Conservation (phyloP, 2,329 filamentous ascomycete species). For the Acephala macrosclerotiorum region DNA sequence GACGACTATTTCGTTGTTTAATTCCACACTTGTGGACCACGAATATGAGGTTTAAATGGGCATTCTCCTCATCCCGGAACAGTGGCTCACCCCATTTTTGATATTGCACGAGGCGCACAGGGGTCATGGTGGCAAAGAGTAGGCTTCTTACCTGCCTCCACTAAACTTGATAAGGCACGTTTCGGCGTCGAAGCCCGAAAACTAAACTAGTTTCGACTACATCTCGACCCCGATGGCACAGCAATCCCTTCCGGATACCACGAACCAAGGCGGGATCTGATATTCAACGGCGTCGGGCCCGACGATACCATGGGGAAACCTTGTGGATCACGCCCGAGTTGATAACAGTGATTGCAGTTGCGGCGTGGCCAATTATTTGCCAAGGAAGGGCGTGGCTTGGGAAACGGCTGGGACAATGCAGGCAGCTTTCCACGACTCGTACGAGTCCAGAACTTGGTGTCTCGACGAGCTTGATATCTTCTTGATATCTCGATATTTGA, state of each 20-base stretch:
- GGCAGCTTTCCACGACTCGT: conserved; percentile 10
- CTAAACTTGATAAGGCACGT: neutral
- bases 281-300: conserved; percentile 2
- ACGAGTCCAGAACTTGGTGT: conserved; percentile 5
- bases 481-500: neutral
- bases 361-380: neutral
- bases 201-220: conserved; percentile 10
- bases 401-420: neutral
- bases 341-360: conserved; percentile 4
- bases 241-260: neutral
- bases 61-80: neutral
- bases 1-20: neutral
- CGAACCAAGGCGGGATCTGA: neutral
- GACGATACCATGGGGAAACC: conserved; percentile 15
- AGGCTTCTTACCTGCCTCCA: conserved; percentile 1
- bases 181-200: conserved; percentile 15
- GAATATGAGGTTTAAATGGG: neutral
- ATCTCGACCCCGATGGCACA: neutral
- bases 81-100: conserved; percentile 10
- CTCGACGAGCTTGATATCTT: neutral
- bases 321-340: neutral
- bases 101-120: neutral
- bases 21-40: neutral
- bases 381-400: neutral
- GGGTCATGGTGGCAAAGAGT: conserved; percentile 4